phyloP scores from a whole-genome alignment of 345 rosid genomes.

The Salix brachista region DNA sequence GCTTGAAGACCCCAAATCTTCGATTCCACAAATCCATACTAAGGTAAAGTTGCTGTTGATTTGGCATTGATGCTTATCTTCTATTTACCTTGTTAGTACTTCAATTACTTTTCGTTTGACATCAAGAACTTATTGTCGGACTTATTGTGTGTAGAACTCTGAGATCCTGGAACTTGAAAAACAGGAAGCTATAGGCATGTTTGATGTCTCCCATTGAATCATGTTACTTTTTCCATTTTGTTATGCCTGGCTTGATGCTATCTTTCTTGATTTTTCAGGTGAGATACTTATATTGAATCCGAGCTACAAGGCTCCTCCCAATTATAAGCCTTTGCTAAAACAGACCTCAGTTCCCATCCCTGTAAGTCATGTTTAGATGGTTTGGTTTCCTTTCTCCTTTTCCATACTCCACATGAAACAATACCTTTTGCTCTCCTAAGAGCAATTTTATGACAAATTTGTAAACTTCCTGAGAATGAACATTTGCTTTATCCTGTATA shows the following conservation, averaged over 20 bases:
- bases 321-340: slow-evolving; percentile 76
- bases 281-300: slow-evolving; percentile 80
- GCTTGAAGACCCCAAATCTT: slow-evolving; percentile 28
- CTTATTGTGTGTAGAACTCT: slow-evolving; percentile 43
- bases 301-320: slow-evolving; percentile 73
- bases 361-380: slow-evolving; percentile 44
- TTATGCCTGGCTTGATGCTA: neutral
- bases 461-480: neutral
- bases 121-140: slow-evolving; percentile 10
- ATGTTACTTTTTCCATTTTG: neutral
- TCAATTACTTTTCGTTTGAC: neutral
- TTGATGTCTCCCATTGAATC: neutral
- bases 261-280: slow-evolving; percentile 45
- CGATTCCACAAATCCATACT: slow-evolving; percentile 22
- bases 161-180: slow-evolving; percentile 66
- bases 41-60: slow-evolving; percentile 38
- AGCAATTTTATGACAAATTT: neutral
- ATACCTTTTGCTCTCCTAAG: neutral
- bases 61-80: neutral
- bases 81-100: neutral
- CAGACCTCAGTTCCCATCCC: slow-evolving; percentile 73
- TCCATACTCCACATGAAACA: neutral
- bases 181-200: slow-evolving; percentile 72
- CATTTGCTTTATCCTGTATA: neutral
- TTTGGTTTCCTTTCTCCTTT: neutral